Conservation (phyloP, 176 grass and related monocot genomes). For the Raddia guianensis region DNA sequence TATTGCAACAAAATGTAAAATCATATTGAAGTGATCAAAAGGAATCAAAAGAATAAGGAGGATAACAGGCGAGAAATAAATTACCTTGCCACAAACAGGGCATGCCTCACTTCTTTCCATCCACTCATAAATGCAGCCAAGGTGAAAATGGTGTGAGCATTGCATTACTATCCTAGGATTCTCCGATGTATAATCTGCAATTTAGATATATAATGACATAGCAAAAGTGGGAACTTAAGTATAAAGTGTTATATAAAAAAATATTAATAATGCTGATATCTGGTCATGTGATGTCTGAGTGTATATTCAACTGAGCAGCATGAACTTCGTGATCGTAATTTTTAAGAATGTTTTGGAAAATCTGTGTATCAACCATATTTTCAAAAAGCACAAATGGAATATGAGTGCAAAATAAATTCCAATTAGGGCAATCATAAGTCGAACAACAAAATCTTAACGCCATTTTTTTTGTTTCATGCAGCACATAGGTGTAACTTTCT, state of each 20-base stretch:
- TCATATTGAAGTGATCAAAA: not conserved
- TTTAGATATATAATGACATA: slow-evolving; percentile 25
- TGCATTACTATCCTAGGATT: slow-evolving; percentile 89
- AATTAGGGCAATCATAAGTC: slow-evolving; percentile 23
- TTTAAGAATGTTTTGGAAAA: not conserved
- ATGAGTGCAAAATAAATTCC: not conserved
- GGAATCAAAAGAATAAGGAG: not conserved
- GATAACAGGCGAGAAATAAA: not conserved
- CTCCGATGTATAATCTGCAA: slow-evolving; percentile 86
- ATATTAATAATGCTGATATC: not conserved
- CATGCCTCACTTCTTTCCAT: slow-evolving; percentile 98
- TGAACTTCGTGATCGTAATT: not conserved
- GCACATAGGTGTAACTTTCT: not conserved
- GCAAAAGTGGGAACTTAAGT: slow-evolving; percentile 5
- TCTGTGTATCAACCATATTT: not conserved
- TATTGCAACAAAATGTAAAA: slow-evolving; percentile 20
- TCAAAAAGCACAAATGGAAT: not conserved
- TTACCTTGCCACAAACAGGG: slow-evolving; percentile 96
- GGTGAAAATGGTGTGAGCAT: slow-evolving; percentile 96
- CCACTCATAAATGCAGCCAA: slow-evolving; percentile 98
- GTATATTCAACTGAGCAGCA: not conserved
- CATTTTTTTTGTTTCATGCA: not conserved
- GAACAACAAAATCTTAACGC: not conserved
- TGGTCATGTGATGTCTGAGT: not conserved
- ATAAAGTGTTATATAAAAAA: slow-evolving; percentile 10